Conservation (phyloP, 495 filamentous ascomycete genomes). For the Daldinia grandis region DNA sequence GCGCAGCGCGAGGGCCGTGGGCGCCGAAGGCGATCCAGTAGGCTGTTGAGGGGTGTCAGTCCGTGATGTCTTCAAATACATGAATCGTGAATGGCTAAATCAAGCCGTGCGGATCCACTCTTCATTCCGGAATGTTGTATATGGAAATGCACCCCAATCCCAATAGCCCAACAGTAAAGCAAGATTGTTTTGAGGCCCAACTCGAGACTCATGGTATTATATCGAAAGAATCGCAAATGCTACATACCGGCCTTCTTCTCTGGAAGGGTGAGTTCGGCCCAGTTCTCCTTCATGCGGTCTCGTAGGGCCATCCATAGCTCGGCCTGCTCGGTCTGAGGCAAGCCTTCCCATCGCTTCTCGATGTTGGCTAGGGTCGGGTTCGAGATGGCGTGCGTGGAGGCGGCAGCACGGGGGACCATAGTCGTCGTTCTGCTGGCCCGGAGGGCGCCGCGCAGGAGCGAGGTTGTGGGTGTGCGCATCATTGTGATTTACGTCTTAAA, state of each 20-base stretch:
- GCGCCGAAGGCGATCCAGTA: conserved; percentile 99
- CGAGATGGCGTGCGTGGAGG: conserved; percentile 86
- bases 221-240: conserved; percentile 2
- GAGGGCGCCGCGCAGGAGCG: conserved; percentile 52
- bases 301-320: conserved; percentile 97
- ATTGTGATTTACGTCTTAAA: conserved; percentile 40
- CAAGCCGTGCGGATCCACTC: conserved; percentile 32
- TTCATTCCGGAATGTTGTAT: conserved; percentile 10
- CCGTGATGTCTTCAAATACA: conserved; percentile 34
- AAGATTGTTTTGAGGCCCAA: background rate
- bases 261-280: conserved; percentile 90
- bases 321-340: conserved; percentile 98
- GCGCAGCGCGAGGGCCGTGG: conserved; percentile 85
- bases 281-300: conserved; percentile 97
- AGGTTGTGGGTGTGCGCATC: conserved; percentile 52
- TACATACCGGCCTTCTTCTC: conserved; percentile 99
- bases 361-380: conserved; percentile 98
- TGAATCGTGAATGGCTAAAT: conserved; percentile 39
- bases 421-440: conserved; percentile 52
- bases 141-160: conserved; percentile 1
- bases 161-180: background rate
- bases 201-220: background rate
- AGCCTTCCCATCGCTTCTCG: conserved; percentile 97
- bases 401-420: conserved; percentile 66
- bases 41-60: conserved; percentile 62